A percentile compares a stretch with the other conserved stretches of the same genome.
These are phyloP conservation scores for Rhodotorula sp. DNA, from an alignment of 1,284 basidiomycete species.

Conservation along the genomic window DNA sequence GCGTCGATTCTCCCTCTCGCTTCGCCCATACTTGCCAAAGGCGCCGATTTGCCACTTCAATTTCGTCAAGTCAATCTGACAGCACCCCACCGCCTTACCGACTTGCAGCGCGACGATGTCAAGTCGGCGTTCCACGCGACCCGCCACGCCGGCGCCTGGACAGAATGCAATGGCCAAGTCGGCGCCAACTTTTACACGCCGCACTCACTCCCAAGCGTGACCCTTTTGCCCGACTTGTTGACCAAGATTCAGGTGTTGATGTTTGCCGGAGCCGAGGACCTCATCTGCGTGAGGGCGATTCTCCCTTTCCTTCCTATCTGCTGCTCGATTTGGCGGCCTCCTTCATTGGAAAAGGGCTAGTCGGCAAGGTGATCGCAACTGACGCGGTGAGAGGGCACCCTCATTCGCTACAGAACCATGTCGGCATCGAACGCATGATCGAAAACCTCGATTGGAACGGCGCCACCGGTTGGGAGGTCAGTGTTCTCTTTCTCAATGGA, in stretches of 20 bases:
- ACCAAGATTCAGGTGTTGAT: slow-evolving; percentile 76
- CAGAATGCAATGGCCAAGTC: slow-evolving; percentile 76
- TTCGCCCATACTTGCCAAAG: background rate
- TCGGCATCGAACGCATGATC: slow-evolving; percentile 84
- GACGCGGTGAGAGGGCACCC: background rate
- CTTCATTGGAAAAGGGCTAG: too few relatives aligned
- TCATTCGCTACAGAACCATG: slow-evolving; percentile 63
- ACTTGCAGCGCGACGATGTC: slow-evolving; percentile 82
- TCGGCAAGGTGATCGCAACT: background rate
- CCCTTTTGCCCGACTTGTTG: slow-evolving; percentile 74
- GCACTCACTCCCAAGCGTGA: slow-evolving; percentile 67
- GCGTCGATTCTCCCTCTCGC: slow-evolving; percentile 46
- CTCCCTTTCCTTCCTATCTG: too few relatives aligned
- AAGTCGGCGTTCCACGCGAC: slow-evolving; percentile 76
- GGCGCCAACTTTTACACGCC: slow-evolving; percentile 62
- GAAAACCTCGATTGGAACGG: slow-evolving; percentile 82
- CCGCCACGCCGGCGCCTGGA: slow-evolving; percentile 76
- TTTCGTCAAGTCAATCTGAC: background rate
- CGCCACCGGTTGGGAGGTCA: slow-evolving; percentile 74
- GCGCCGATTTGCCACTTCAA: background rate
- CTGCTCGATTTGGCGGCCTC: background rate
- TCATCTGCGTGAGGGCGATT: slow-evolving; percentile 64
- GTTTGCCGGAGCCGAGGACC: slow-evolving; percentile 92
- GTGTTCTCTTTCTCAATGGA: slow-evolving; percentile 46
- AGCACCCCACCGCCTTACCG: too few relatives aligned